These are phyloP conservation scores for Cocos nucifera DNA, from an alignment of 176 grass and related monocot species.

Conservation along the genomic window DNA sequence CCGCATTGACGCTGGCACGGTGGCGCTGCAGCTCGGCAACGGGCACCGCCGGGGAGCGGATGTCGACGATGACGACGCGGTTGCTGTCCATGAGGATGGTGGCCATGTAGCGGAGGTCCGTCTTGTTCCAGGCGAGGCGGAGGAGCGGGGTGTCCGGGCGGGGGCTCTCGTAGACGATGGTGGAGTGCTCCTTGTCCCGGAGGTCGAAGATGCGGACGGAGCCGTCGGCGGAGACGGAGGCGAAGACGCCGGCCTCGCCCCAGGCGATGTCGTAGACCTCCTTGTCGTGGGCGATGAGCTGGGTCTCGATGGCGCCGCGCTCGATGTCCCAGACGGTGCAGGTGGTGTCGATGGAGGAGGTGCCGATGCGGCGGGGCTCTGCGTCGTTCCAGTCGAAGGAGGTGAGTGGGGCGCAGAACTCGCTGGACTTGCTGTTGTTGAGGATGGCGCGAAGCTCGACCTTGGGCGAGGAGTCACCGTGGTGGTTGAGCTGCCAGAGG, in stretches of 20 bases:
- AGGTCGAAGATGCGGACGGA: slow-evolving; percentile 95
- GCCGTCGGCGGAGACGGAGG: slow-evolving; percentile 85
- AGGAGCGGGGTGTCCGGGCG: slow-evolving; percentile 80
- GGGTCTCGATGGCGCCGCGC: slow-evolving; percentile 83
- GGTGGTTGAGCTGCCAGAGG: slow-evolving; percentile 40
- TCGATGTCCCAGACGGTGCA: slow-evolving; percentile 98
- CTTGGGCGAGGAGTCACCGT: slow-evolving; percentile 36
- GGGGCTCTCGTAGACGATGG: slow-evolving; percentile 93
- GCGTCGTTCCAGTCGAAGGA: slow-evolving; percentile 93
- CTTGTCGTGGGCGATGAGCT: slow-evolving; percentile 99
- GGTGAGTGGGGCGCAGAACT: slow-evolving; percentile 88
- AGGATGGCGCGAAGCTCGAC: slow-evolving; percentile 59
- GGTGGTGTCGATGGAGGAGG: slow-evolving; percentile 95
- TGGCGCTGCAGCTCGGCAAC: slow-evolving; percentile 84
- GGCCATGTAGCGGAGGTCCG: slow-evolving; percentile 71
- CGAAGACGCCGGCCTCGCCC: slow-evolving; percentile 80
- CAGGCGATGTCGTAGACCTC: slow-evolving; percentile 98
- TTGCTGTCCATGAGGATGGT: slow-evolving; percentile 90
- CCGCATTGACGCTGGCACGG: slow-evolving; percentile 64
- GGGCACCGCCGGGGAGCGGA: slow-evolving; percentile 68
- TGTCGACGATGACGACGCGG: slow-evolving; percentile 85
- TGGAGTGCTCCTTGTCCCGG: slow-evolving; percentile 97
- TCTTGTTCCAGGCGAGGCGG: slow-evolving; percentile 85
- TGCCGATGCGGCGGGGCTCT: slow-evolving; percentile 70
- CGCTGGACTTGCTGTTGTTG: slow-evolving; percentile 82